Conservation (phyloP, 805 yeast genomes). For the Pichia kluyveri region DNA sequence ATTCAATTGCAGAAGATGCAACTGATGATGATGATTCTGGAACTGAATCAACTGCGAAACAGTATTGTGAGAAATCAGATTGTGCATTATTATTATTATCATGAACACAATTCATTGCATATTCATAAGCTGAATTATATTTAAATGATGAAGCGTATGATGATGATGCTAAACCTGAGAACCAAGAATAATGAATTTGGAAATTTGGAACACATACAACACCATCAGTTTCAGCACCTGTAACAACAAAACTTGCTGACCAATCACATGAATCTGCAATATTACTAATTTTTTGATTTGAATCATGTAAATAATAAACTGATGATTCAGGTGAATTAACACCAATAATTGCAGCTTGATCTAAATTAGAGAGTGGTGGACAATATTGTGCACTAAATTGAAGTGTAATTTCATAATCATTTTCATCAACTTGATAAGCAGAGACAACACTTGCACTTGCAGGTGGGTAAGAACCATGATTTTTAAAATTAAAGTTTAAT, state of each 20-base stretch:
- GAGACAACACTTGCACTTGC: constrained; percentile 11
- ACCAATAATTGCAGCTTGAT: constrained; percentile 23
- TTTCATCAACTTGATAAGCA: constrained; percentile 7
- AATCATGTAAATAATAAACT: constrained; percentile 18
- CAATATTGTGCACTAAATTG: constrained; percentile 10
- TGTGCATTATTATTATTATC: constrained; percentile 23
- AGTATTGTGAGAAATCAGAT: constrained; percentile 20
- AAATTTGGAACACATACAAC: constrained; percentile 18
- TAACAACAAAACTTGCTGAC: constrained; percentile 20
- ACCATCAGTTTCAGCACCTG: constrained; percentile 12
- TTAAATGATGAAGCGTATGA: constrained; percentile 9
- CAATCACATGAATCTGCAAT: constrained; percentile 22
- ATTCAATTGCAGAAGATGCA: not conserved
- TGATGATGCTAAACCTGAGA: constrained; percentile 15
- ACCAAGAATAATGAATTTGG: constrained; percentile 26
- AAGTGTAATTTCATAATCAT: constrained; percentile 12
- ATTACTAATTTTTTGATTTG: constrained; percentile 13
- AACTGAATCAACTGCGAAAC: constrained; percentile 7
- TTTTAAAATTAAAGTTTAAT: constrained; percentile 11
- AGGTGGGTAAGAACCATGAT: constrained; percentile 11
- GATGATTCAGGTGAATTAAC: constrained; percentile 20
- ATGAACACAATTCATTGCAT: constrained; percentile 18
- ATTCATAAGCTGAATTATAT: constrained; percentile 17
- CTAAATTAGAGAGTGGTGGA: constrained; percentile 13
- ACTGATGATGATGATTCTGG: not conserved